Base-by-base conservation (phyloP, 2,329 filamentous ascomycete genomes). In the Exophiala sp. region DNA sequence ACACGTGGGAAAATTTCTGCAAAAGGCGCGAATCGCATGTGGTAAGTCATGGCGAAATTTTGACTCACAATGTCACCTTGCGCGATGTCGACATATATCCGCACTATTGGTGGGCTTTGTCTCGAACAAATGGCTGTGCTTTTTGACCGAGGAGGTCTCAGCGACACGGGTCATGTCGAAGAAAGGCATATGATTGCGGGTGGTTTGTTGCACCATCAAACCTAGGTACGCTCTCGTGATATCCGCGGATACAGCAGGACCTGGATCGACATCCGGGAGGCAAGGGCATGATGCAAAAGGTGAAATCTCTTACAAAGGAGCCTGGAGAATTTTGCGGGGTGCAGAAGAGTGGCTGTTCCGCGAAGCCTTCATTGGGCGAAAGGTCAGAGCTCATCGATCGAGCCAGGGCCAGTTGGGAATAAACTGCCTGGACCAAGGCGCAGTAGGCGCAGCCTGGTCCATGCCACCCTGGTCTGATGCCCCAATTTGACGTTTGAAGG, bases 41-140 rank as follows among this genome's bases (percentile, higher is more conserved):
- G 18, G 32, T 18, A 30, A 38, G 14, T 14, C 21, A 51, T 48
- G 37, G 48, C 45, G 43, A 46, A 22, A 49, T 44, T 38, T 8
- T 48, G 50, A 56, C 29, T 56, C 53, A 49, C 34, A 38, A 52
- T 49, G 48, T 53, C 50, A 53, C 54, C 50, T 37, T 50, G 42
- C 42, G 42, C 3, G 7, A 7, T 32, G 3, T 19, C 29, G 42
- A 18, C 3, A 3, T 14, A 11, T 18, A 11, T 23, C 19, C 13
- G 27, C 3, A 22, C 14, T 24, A 22, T 22, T 34, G 19, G 42
- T 21, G 29, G 10, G 23, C 16, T 34, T 37, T 9, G 30, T 6
- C 34, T 8, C 19, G 34, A 37, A 19, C 14, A 5, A 5, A 5
- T 18, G 34, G 19, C 29, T n/a, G 29, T 32, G n/a, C 7, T 27